These are phyloP conservation scores for Lactarius sp. DNA, from an alignment of 768 basidiomycete species.

Conservation along the genomic window DNA sequence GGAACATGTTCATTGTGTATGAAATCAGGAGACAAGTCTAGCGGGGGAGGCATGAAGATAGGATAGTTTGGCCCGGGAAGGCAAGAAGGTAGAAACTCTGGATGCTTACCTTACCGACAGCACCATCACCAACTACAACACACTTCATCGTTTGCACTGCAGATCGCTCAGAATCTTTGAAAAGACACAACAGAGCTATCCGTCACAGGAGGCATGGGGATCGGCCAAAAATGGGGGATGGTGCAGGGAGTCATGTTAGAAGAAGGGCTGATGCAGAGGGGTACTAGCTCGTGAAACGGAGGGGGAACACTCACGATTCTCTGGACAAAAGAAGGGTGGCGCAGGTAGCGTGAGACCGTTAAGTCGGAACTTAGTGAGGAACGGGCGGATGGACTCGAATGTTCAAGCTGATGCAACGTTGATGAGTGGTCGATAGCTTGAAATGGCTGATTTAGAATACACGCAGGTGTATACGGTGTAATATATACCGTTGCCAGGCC, in stretches of 20 bases:
- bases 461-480: no score
- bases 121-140: slow-evolving; percentile 97
- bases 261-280: not conserved
- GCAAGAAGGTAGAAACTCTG: not conserved
- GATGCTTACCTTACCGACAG: slow-evolving; percentile 86
- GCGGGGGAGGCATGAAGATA: not conserved
- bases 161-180: slow-evolving; percentile 37
- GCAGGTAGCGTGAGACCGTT: no score
- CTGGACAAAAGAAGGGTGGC: not conserved
- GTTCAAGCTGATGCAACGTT: no score
- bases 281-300: not conserved
- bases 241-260: not conserved
- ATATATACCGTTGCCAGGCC: no score
- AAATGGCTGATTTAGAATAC: no score
- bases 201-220: slow-evolving; percentile 3
- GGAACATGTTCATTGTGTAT: slow-evolving; percentile 97
- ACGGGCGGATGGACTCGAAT: no score
- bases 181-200: slow-evolving; percentile 14
- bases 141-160: slow-evolving; percentile 89
- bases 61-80: not conserved
- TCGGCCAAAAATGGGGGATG: not conserved
- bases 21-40: slow-evolving; percentile 96
- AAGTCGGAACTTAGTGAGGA: no score
- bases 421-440: no score
- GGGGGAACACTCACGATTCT: slow-evolving; percentile 19